phyloP scores from a whole-genome alignment of 306 rosid genomes.

The Crotalaria pallida region DNA sequence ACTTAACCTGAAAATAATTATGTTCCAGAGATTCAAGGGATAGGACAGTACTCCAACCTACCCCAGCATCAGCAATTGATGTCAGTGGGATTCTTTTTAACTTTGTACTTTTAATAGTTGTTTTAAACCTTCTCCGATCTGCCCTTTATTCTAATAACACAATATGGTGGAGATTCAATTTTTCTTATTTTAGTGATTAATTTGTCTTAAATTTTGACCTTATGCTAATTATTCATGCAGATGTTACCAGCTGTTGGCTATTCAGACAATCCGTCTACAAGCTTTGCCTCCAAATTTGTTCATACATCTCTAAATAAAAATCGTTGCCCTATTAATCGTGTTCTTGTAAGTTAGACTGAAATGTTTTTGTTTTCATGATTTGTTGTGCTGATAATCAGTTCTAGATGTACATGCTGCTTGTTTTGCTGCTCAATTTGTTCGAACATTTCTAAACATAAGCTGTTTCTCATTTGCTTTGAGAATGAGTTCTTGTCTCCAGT shows the following conservation, averaged over 20 bases:
- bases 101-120: not conserved
- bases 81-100: slow-evolving; percentile 39
- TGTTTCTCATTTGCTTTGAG: not conserved
- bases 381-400: slow-evolving; percentile 4
- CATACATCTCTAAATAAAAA: slow-evolving; percentile 94
- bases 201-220: not conserved
- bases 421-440: not conserved
- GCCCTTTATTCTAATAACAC: not conserved
- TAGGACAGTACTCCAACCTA: slow-evolving; percentile 83
- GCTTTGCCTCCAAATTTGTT: slow-evolving; percentile 91
- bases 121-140: not conserved
- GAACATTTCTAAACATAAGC: not conserved
- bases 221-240: slow-evolving; percentile 40
- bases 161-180: not conserved
- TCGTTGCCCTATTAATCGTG: slow-evolving; percentile 88
- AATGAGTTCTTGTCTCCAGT: too few relatives aligned
- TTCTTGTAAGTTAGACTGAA: slow-evolving; percentile 60
- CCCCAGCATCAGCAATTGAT: slow-evolving; percentile 87
- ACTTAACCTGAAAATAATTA: not conserved
- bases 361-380: slow-evolving; percentile 1
- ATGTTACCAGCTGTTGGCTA: slow-evolving; percentile 87
- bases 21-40: slow-evolving; percentile 57
- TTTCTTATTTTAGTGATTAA: not conserved
- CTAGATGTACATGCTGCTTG: not conserved
- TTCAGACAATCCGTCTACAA: slow-evolving; percentile 91